Conservation (phyloP, 768 basidiomycete genomes). For the Boletellus ananas region DNA sequence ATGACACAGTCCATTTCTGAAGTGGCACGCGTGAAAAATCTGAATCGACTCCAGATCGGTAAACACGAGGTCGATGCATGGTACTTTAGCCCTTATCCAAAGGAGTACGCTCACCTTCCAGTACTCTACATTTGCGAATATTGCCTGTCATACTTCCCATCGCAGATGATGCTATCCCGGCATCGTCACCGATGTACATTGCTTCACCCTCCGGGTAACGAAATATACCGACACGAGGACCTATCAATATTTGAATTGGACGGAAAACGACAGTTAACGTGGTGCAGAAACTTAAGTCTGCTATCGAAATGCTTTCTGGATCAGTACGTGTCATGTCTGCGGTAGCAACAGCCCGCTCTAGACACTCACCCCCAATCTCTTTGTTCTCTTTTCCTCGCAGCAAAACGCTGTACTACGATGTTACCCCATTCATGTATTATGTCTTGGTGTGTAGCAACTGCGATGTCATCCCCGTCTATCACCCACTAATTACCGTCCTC, state of each 20-base stretch:
- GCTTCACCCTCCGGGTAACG: constrained; percentile 95
- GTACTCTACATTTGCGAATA: constrained; percentile 98
- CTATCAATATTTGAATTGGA: constrained; percentile 99
- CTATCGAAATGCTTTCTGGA: constrained; percentile 98
- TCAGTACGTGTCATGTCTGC: constrained; percentile 59
- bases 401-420: constrained; percentile 99
- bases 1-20: constrained; percentile 99
- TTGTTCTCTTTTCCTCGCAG: constrained; percentile 34
- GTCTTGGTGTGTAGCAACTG: constrained; percentile 69
- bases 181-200: constrained; percentile 91
- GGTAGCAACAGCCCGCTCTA: background rate
- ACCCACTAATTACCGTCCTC: constrained; percentile 11
- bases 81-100: constrained; percentile 99
- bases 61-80: constrained; percentile 98
- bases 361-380: background rate
- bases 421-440: constrained; percentile 99
- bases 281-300: constrained; percentile 95
- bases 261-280: constrained; percentile 91
- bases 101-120: constrained; percentile 95
- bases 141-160: constrained; percentile 91
- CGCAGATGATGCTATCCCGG: constrained; percentile 84
- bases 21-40: constrained; percentile 96
- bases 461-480: constrained; percentile 4
- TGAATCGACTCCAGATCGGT: constrained; percentile 95
- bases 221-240: constrained; percentile 97